Evolutionary conservation across 768 basidiomycete species (phyloP).

Genomic region (Mycena capillaripes): DNA sequence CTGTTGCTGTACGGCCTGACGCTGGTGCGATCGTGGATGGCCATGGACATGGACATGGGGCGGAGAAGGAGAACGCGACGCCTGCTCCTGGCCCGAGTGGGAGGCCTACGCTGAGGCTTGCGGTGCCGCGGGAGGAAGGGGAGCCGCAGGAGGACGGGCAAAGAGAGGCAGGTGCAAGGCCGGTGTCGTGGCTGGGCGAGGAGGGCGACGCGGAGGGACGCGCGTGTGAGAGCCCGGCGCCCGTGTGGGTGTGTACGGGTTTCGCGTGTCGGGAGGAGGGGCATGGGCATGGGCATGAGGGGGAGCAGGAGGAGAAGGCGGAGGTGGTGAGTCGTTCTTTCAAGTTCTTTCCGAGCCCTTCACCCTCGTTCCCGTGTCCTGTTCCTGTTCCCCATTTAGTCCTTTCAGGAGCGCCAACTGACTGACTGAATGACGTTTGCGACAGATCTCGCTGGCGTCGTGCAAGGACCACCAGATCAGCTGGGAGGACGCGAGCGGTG

Average conservation of each 20-base stretch:
- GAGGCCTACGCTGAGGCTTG: slow-evolving; percentile 13
- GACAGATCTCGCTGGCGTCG: slow-evolving; percentile 32
- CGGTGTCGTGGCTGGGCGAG: slow-evolving; percentile 23
- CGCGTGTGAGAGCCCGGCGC: slow-evolving; percentile 32
- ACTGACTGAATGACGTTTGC: neutral
- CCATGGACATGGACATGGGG: neutral
- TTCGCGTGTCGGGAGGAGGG: slow-evolving; percentile 13
- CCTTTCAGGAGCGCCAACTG: neutral
- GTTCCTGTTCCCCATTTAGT: neutral
- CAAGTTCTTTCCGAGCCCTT: no score
- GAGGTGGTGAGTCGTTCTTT: slow-evolving; percentile 21
- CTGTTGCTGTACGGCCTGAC: slow-evolving; percentile 4
- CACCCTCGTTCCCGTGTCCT: no score
- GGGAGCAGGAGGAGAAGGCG: slow-evolving; percentile 14
- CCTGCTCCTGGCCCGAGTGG: neutral
- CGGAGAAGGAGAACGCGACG: neutral
- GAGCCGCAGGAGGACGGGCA: neutral
- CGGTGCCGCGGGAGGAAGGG: slow-evolving; percentile 1
- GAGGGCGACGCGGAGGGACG: slow-evolving; percentile 4
- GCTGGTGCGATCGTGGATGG: neutral
- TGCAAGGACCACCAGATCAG: slow-evolving; percentile 34
- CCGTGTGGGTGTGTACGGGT: slow-evolving; percentile 29
- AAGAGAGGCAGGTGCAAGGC: neutral
- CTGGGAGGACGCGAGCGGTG: slow-evolving; percentile 30
- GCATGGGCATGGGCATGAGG: slow-evolving; percentile 15